Evolutionary conservation across 805 yeast species (phyloP).

Genomic region (Ogataea dorogensis): DNA sequence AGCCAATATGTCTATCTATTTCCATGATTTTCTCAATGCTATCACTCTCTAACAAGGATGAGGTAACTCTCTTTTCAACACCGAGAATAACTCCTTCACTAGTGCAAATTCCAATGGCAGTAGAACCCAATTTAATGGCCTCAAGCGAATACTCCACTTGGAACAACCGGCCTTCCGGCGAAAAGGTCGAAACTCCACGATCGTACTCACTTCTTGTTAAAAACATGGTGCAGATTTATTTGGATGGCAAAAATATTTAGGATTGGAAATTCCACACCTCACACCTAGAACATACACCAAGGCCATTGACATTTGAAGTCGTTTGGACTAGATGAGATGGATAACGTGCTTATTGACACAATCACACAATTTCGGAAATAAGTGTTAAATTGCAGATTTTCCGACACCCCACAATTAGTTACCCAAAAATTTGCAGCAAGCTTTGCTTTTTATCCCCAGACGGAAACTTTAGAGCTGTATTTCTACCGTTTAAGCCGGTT

Average conservation of each 20-base stretch:
- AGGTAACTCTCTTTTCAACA: slow-evolving; percentile 95
- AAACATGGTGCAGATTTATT: slow-evolving; percentile 59
- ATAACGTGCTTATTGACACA: no score
- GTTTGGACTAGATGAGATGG: no score
- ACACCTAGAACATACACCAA: no score
- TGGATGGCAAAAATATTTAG: slow-evolving; percentile 11
- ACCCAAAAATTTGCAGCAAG: no score
- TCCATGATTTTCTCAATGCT: slow-evolving; percentile 96
- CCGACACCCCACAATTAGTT: no score
- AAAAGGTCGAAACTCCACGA: slow-evolving; percentile 97
- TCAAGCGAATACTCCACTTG: slow-evolving; percentile 98
- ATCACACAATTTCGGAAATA: neutral
- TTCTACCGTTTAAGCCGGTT: neutral
- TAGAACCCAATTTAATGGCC: slow-evolving; percentile 95
- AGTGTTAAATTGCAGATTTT: no score
- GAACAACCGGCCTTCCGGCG: slow-evolving; percentile 97
- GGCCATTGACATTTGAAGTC: no score
- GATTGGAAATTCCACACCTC: slow-evolving; percentile 7
- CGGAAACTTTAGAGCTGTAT: slow-evolving; percentile 4
- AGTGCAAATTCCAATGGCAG: slow-evolving; percentile 96
- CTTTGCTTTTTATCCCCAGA: slow-evolving; percentile 4
- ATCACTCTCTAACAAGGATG: slow-evolving; percentile 83
- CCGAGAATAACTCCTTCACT: slow-evolving; percentile 95
- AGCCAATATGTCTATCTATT: slow-evolving; percentile 90
- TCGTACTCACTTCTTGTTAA: slow-evolving; percentile 99